Evolutionary conservation across 208 protist species (phyloP), one percentile per base, ranked within the genome.

Genomic region (Acanthamoeba culbertsoni): DNA sequence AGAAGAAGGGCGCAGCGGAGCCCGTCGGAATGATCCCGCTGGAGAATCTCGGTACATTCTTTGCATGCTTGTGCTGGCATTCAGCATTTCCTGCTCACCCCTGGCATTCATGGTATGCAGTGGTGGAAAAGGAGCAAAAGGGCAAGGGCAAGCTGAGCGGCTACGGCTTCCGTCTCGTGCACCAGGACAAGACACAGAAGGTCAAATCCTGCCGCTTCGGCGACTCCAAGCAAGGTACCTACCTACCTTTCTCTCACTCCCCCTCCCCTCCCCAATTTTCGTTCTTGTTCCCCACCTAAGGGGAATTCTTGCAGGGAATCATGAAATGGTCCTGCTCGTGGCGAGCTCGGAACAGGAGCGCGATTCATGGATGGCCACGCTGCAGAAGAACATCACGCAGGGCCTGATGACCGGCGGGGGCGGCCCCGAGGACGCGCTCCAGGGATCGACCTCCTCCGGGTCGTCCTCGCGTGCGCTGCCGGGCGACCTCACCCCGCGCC

Each of bases 191-290:
- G 42, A 20, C 40, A 5, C 33, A 82, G 46, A 42, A 51, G 46
- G 71, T 82, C 71, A 82, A 82, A n/a, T 82, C 71, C 6, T 82
- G 71, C 71, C 71, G 71, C n/a, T 82, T 82, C 40, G 71, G 42
- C 42, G 71, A 42, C 33, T 42, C 40, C 71, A 82, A 82, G 40
- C 33, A 82, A 31, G 71, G 71, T 82, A 75, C 28, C 71, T 82
- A 14, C 71, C 71, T 42, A 10, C 18, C 28, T 82, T 18, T 10
- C 10, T 35, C 28, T 55, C 48, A 18, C 48, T 55, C 18, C 18
- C 48, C 12, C 18, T 55, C 48, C 18, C 18, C n/a, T 55, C 18
- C 18, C 48, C 18, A 33, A 14, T 28, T n/a, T 28, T 37, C 62
- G 33, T 73, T 73, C 62, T 40, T 73, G 10, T 73, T 8, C 12